Evolutionary conservation across 2,329 filamentous ascomycete species (phyloP).

Genomic region (Penicillium occitanis): DNA sequence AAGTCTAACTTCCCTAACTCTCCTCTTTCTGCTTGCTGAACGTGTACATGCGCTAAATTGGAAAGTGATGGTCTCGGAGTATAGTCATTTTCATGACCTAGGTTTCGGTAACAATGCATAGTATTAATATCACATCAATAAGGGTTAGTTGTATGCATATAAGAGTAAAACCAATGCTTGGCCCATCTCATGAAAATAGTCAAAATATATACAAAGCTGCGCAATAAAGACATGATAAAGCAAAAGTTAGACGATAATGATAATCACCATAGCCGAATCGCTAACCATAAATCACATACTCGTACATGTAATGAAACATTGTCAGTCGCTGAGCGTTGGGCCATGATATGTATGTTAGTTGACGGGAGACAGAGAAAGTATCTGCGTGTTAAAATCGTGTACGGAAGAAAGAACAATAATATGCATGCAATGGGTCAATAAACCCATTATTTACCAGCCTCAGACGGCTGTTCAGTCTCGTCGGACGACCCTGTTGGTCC

Average conservation of each 20-base stretch:
- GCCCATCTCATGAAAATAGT: background rate
- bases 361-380: background rate
- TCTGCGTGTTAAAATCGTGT: background rate
- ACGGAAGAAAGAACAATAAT: background rate
- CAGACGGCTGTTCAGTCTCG: conserved; percentile 16
- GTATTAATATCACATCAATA: background rate
- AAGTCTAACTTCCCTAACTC: conserved; percentile 24
- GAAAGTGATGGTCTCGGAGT: background rate
- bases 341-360: conserved; percentile 4
- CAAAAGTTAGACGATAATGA: background rate
- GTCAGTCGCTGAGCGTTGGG: background rate
- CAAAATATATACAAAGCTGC: conserved; percentile 5
- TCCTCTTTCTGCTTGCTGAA: no score
- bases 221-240: background rate
- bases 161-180: conserved; percentile 2
- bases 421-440: background rate
- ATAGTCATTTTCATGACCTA: background rate
- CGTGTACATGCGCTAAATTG: background rate
- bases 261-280: background rate
- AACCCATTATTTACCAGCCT: background rate
- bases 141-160: background rate
- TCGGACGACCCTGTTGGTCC: conserved; percentile 15
- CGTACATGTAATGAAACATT: conserved; percentile 10
- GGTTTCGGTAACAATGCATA: background rate
- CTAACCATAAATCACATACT: conserved; percentile 3